phyloP scores from a whole-genome alignment of 495 filamentous ascomycete species.

The Neurospora sp. region DNA sequence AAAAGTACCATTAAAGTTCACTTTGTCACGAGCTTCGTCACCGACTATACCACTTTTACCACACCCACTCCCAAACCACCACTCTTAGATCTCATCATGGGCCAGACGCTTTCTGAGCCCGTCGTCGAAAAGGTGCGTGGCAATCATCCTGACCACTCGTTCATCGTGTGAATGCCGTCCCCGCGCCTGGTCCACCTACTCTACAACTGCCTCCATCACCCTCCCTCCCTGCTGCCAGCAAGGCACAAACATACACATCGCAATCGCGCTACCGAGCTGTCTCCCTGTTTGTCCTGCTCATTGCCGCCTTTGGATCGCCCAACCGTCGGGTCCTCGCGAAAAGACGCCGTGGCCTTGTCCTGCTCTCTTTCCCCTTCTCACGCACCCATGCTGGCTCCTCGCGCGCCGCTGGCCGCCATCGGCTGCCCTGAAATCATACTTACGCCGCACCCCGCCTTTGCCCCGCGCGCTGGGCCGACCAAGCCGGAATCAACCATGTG shows the following conservation, averaged over 20 bases:
- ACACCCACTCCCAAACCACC: constrained; percentile 10
- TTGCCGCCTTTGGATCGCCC: not conserved
- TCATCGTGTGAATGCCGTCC: not conserved
- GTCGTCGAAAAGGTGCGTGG: constrained; percentile 91
- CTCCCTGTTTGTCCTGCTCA: not conserved
- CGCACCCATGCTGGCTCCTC: not conserved
- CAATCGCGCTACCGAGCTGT: not conserved
- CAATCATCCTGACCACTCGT: constrained; percentile 1
- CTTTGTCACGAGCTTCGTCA: constrained; percentile 1
- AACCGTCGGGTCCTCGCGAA: not conserved
- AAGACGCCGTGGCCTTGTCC: not conserved
- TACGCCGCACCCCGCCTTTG: not conserved
- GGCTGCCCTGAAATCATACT: not conserved
- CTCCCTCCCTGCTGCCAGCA: not conserved
- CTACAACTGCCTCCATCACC: not conserved
- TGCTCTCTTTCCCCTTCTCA: not conserved
- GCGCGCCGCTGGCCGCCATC: constrained; percentile 9
- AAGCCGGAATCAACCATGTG: not conserved
- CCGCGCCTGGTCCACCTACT: not conserved
- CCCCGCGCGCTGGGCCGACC: not conserved
- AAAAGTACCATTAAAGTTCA: not conserved
- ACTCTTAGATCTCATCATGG: constrained; percentile 50
- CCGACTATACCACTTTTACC: constrained; percentile 6
- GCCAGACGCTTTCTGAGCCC: constrained; percentile 98
- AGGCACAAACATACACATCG: not conserved